Percentiles rank a stretch among this genome's conserved stretches.
These are phyloP conservation scores for Actinomortierella ambigua DNA, from an alignment of 371 early-diverging fungal species.

Conservation along the genomic window DNA sequence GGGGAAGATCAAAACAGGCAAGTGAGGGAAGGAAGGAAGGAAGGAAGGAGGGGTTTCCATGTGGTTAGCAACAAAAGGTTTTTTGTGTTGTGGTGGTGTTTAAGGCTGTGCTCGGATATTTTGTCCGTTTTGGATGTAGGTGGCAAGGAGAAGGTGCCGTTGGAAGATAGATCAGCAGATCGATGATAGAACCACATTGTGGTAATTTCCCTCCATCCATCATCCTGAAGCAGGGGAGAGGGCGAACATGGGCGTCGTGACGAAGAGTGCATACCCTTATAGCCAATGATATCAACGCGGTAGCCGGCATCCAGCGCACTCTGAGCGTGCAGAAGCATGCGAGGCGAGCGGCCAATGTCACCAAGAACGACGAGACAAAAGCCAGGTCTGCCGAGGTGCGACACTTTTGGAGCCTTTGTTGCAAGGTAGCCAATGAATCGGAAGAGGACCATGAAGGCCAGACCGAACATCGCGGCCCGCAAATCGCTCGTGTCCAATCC, in stretches of 20 bases:
- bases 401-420: conserved; percentile 19
- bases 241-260: too few species aligned
- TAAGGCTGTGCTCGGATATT: conserved; percentile 6
- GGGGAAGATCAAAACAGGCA: too few species aligned
- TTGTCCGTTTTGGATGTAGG: background rate
- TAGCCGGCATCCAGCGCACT: conserved; percentile 71
- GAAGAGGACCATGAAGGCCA: conserved; percentile 47
- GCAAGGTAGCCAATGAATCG: conserved; percentile 37
- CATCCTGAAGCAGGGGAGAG: too few species aligned
- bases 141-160: background rate
- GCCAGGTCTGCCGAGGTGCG: conserved; percentile 19
- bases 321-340: conserved; percentile 94
- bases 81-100: conserved; percentile 1
- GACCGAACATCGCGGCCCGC: conserved; percentile 37
- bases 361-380: conserved; percentile 81
- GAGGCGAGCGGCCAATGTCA: conserved; percentile 93
- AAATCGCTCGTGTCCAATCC: conserved; percentile 38
- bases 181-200: background rate
- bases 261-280: conserved; percentile 56
- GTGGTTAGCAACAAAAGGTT: background rate
- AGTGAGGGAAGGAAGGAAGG: too few species aligned
- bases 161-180: conserved; percentile 6
- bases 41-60: too few species aligned
- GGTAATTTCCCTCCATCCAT: too few species aligned
- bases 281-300: conserved; percentile 86